Evolutionary conservation across 2,329 filamentous ascomycete genomes (phyloP).

Genomic region (Sporothrix euskadiensis): DNA sequence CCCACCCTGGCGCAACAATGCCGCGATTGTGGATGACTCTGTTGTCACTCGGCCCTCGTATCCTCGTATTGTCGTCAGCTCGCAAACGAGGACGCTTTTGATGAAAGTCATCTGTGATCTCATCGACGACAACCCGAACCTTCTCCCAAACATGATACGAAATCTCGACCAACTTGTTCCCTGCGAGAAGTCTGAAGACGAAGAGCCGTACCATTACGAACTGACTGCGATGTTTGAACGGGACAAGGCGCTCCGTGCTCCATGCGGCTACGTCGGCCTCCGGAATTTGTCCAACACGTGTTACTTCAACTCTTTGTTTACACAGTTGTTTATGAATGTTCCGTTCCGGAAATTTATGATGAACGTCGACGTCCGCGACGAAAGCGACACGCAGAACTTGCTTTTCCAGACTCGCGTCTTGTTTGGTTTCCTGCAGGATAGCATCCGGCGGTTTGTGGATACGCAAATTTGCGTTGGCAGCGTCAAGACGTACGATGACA

Average conservation of each 20-base stretch:
- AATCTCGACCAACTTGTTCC: conserved; percentile 54
- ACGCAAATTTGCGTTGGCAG: conserved; percentile 70
- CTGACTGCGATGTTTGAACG: conserved; percentile 64
- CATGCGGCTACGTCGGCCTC: conserved; percentile 84
- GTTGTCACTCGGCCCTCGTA: conserved; percentile 33
- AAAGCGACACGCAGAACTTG: conserved; percentile 61
- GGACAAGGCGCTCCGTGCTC: conserved; percentile 66
- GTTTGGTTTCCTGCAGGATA: conserved; percentile 85
- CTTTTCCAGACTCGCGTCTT: conserved; percentile 76
- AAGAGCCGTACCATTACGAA: conserved; percentile 60
- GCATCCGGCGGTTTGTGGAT: conserved; percentile 70
- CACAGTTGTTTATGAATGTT: conserved; percentile 94
- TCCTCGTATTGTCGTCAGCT: conserved; percentile 52
- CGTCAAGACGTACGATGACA: conserved; percentile 80
- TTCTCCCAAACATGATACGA: conserved; percentile 55
- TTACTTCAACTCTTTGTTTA: conserved; percentile 92
- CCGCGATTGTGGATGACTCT: conserved; percentile 24
- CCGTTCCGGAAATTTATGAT: conserved; percentile 85
- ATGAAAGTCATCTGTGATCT: conserved; percentile 61
- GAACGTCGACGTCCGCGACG: conserved; percentile 57
- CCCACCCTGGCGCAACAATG: conserved; percentile 47
- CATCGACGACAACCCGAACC: conserved; percentile 51
- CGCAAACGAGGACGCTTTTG: conserved; percentile 58
- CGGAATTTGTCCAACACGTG: conserved; percentile 93
- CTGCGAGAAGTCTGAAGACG: conserved; percentile 46